Conservation (phyloP, 305 asterid genomes). For the Fraxinus dipetala region DNA sequence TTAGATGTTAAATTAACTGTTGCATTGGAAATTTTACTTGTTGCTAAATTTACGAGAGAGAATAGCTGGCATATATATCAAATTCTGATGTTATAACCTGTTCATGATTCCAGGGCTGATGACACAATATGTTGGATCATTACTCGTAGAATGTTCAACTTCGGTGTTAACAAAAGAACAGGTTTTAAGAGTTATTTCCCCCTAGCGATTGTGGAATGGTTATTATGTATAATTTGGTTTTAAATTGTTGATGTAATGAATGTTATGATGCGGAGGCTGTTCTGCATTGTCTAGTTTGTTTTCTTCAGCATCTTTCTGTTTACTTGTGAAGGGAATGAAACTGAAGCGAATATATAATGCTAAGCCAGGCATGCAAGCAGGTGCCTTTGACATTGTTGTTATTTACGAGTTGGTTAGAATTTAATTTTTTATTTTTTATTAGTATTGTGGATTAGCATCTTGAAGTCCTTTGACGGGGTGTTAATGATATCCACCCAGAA, state of each 20-base stretch:
- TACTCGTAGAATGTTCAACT: background rate
- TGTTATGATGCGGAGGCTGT: background rate
- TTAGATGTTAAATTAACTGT: background rate
- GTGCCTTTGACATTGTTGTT: background rate
- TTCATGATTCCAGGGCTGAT: background rate
- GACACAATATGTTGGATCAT: background rate
- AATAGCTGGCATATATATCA: background rate
- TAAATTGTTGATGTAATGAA: background rate
- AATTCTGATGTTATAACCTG: background rate
- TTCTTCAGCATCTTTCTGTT: background rate
- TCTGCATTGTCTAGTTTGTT: background rate
- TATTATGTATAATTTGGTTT: background rate
- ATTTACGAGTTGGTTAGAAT: background rate
- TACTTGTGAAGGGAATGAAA: background rate
- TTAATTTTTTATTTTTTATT: too few species aligned
- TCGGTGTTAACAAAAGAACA: background rate
- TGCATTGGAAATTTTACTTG: slow-evolving; percentile 2
- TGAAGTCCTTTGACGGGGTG: too few species aligned
- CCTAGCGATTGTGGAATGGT: background rate
- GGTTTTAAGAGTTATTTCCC: background rate
- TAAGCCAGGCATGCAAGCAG: background rate
- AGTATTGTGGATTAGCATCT: too few species aligned
- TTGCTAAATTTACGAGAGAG: background rate
- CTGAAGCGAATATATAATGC: background rate
- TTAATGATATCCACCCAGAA: too few species aligned